Evolutionary conservation across 1,284 basidiomycete genomes (phyloP).

Genomic region (Apiotrichum mycotoxinovorans): DNA sequence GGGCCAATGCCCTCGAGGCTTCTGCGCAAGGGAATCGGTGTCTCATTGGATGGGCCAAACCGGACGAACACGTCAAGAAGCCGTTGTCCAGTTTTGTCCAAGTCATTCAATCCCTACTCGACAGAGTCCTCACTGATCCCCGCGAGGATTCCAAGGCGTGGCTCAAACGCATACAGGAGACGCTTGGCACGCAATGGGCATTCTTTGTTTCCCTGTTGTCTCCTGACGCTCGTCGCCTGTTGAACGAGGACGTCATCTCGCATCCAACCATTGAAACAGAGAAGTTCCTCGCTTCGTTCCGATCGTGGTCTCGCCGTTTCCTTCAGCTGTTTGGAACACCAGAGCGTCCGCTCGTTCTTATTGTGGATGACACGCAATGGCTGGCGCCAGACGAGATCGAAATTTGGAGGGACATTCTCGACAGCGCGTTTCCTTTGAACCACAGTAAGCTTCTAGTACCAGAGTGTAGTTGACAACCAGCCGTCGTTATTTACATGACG

Average conservation of each 20-base stretch:
- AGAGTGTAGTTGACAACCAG: not conserved
- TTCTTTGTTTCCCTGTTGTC: slow-evolving; percentile 37
- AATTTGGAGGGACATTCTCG: slow-evolving; percentile 16
- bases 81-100: slow-evolving; percentile 41
- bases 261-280: slow-evolving; percentile 25
- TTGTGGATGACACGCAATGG: slow-evolving; percentile 47
- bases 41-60: slow-evolving; percentile 32
- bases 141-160: slow-evolving; percentile 35
- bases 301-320: slow-evolving; percentile 30
- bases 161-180: slow-evolving; percentile 27
- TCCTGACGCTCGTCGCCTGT: slow-evolving; percentile 25
- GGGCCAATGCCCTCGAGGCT: slow-evolving; percentile 26
- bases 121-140: slow-evolving; percentile 39
- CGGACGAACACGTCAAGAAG: slow-evolving; percentile 36
- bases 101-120: slow-evolving; percentile 39
- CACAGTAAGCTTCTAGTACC: not conserved
- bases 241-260: slow-evolving; percentile 14
- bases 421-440: not conserved
- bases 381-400: slow-evolving; percentile 31
- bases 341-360: slow-evolving; percentile 35
- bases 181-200: slow-evolving; percentile 28
- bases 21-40: slow-evolving; percentile 13
- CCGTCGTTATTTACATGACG: slow-evolving; percentile 30
- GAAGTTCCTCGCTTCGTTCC: slow-evolving; percentile 29
- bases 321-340: slow-evolving; percentile 41